A percentile compares a stretch with the other conserved stretches of the same genome.
phyloP scores from a whole-genome alignment of 2,329 filamentous ascomycete genomes.

The Zymoseptoria tritici region DNA sequence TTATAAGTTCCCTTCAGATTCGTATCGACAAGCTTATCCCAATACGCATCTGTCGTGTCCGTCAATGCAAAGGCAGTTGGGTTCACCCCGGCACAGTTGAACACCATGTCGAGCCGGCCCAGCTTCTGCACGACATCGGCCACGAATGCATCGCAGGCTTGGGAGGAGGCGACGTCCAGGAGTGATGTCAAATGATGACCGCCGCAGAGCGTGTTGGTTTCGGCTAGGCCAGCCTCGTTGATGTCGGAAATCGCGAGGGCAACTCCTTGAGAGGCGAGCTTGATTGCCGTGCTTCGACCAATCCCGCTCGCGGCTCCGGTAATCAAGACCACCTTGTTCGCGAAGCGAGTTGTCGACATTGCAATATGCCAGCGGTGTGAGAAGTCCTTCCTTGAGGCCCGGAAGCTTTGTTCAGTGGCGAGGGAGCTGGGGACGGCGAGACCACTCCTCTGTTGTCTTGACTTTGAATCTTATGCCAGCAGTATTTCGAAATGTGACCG shows the following conservation, averaged over 20 bases:
- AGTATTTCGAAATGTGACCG: not conserved
- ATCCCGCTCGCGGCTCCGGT: slow-evolving; percentile 34
- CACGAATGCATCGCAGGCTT: slow-evolving; percentile 21
- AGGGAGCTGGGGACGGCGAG: not conserved
- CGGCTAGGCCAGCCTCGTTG: slow-evolving; percentile 26
- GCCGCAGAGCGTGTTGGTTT: slow-evolving; percentile 20
- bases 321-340: slow-evolving; percentile 23
- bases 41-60: slow-evolving; percentile 39
- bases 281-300: slow-evolving; percentile 37
- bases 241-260: slow-evolving; percentile 37
- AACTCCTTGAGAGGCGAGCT: slow-evolving; percentile 39
- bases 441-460: not conserved
- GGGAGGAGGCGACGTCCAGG: slow-evolving; percentile 26
- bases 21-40: slow-evolving; percentile 31
- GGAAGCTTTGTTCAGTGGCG: not conserved
- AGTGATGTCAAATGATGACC: slow-evolving; percentile 7
- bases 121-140: slow-evolving; percentile 16
- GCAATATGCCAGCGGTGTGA: not conserved
- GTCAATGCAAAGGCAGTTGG: slow-evolving; percentile 28
- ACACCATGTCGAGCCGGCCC: slow-evolving; percentile 32
- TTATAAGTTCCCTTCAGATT: slow-evolving; percentile 38
- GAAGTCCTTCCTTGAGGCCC: too few species aligned
- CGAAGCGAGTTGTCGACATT: slow-evolving; percentile 13
- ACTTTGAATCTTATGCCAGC: not conserved
- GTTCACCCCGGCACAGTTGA: slow-evolving; percentile 37